Evolutionary conservation across 345 rosid genomes (phyloP).

Genomic region (Atalantia buxifolia): DNA sequence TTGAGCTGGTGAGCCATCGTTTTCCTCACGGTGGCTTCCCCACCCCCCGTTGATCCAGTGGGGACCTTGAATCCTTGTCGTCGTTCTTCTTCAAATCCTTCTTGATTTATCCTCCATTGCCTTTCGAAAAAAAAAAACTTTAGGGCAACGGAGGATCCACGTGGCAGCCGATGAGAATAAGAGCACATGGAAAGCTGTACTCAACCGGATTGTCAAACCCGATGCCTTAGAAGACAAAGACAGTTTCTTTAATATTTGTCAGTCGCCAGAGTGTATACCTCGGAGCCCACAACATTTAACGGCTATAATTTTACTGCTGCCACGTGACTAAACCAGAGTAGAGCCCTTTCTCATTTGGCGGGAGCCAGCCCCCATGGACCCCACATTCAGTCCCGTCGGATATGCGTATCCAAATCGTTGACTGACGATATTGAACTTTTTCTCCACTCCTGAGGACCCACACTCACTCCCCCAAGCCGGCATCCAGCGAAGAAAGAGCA

Average conservation of each 20-base stretch:
- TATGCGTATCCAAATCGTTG: constrained; percentile 27
- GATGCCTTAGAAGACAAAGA: constrained; percentile 1
- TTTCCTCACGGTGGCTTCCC: background rate
- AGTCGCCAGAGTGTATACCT: constrained; percentile 23
- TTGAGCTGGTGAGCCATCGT: constrained; percentile 8
- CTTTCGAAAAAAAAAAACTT: background rate
- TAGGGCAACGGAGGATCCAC: constrained; percentile 8
- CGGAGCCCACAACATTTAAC: constrained; percentile 34
- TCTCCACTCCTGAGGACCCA: background rate
- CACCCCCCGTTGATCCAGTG: background rate
- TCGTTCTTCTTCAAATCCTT: background rate
- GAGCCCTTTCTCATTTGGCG: constrained; percentile 28
- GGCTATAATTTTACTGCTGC: constrained; percentile 36
- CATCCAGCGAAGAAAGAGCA: background rate
- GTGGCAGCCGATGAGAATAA: constrained; percentile 21
- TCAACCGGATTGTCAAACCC: background rate
- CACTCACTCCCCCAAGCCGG: constrained; percentile 12
- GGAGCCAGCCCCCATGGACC: constrained; percentile 20
- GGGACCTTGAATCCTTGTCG: constrained; percentile 5
- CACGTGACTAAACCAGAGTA: constrained; percentile 35
- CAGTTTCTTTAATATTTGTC: background rate
- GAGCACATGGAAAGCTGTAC: constrained; percentile 6
- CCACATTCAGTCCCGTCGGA: constrained; percentile 7
- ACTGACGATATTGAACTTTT: constrained; percentile 8
- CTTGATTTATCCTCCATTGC: background rate